Percentiles rank a stretch among this genome's conserved stretches.
Evolutionary conservation across 2,329 filamentous ascomycete genomes (phyloP).

Genomic region (Cladophialophora carrionii): DNA sequence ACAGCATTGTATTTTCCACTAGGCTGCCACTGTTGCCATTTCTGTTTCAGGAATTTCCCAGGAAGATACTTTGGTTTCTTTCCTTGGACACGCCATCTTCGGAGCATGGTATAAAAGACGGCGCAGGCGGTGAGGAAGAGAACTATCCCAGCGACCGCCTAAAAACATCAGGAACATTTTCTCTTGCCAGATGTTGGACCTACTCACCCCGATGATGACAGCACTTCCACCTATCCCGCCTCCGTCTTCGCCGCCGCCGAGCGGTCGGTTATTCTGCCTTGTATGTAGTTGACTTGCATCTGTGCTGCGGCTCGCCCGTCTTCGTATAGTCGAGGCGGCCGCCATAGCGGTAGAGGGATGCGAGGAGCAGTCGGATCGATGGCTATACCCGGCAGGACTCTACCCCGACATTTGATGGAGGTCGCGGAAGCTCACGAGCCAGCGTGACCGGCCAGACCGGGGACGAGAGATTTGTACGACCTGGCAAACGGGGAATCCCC

Average conservation of each 20-base stretch:
- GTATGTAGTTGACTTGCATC: slow-evolving; percentile 4
- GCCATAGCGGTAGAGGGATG: slow-evolving; percentile 16
- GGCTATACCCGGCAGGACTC: background rate
- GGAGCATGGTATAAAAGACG: slow-evolving; percentile 30
- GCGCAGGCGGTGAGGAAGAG: slow-evolving; percentile 25
- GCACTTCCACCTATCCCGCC: slow-evolving; percentile 23
- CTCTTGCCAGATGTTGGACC: background rate
- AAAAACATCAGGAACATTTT: slow-evolving; percentile 13
- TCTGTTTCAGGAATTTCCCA: slow-evolving; percentile 32
- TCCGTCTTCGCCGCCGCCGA: slow-evolving; percentile 3
- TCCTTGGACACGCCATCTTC: slow-evolving; percentile 30
- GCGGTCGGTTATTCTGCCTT: slow-evolving; percentile 17
- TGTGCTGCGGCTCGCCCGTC: slow-evolving; percentile 2
- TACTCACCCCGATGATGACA: slow-evolving; percentile 31
- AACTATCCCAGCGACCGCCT: slow-evolving; percentile 29
- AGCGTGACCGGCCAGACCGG: background rate
- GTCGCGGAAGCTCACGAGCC: slow-evolving; percentile 1
- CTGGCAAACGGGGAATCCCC: slow-evolving; percentile 3
- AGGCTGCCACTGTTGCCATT: slow-evolving; percentile 37
- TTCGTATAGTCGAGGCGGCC: slow-evolving; percentile 7
- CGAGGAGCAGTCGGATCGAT: background rate
- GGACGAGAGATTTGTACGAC: slow-evolving; percentile 16
- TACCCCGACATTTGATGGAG: slow-evolving; percentile 25
- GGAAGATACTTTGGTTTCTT: slow-evolving; percentile 33
- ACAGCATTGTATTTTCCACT: slow-evolving; percentile 35